Base-by-base conservation (phyloP, 176 grass and related monocot genomes). In the Otatea glauca region DNA sequence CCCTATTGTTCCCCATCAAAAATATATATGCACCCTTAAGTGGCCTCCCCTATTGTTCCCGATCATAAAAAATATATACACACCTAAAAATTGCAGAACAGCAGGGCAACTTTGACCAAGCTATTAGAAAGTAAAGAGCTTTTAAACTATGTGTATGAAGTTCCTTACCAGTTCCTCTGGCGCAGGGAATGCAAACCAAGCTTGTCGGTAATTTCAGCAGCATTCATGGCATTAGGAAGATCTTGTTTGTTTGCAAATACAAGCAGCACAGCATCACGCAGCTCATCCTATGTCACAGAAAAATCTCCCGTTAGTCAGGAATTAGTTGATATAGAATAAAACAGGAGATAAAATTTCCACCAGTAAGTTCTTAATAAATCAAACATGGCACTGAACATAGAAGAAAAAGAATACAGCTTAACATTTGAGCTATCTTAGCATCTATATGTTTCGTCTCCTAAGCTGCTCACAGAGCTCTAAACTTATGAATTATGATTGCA, bases 181-280 rank as follows among this genome's bases (percentile, higher is more conserved):
- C 93, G 93, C 21, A 95, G 91, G 13, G 93, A 95, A 88, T 95
- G 93, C 37, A 95, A 83, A 65, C 93, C 93, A 78, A 95, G 90
- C 70, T 95, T 95, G 66, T 95, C 93, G 62, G 90, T 95, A 68
- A 95, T 95, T 86, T 95, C 93, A 84, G 93, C 93, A 75, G 90
- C 93, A 92, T 95, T 95, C 93, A 95, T 95, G 66, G 93, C 93
- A 90, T 95, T 95, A 48, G 93, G 93, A 82, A 95, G 90, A 87
- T 95, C 93, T 86, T 95, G 93, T 82, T 95, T 95, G 88, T 95
- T 95, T 74, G 93, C 93, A 82, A 95, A 95, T 68, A 95, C 93
- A 79, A 95, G 88, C 76, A 95, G 68, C 72, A 95, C 90, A 73
- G 93, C 93, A 61, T 95, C 93, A 85, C 93, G 93, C 58, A 95